Base-by-base conservation (phyloP, 2,329 filamentous ascomycete genomes). In the Cladobotryum mycophilum region DNA sequence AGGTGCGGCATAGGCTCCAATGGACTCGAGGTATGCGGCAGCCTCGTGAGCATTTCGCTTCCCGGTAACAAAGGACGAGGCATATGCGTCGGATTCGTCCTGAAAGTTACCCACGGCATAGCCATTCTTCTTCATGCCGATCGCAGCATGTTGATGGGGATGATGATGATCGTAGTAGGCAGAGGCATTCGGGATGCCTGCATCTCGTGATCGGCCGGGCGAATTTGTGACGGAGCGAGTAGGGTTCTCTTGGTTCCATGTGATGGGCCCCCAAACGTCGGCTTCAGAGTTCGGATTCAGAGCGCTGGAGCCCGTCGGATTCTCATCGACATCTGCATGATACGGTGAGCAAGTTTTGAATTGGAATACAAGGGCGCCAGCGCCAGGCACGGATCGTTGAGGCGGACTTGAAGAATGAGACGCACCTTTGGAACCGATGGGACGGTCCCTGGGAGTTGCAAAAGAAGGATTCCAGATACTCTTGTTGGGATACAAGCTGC, bases 281-380 rank as follows among this genome's bases (percentile, higher is more conserved):
- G 80, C 79, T 61, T 89, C 84, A 9, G 86, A 87, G 40, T 82
- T 80, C 41, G 81, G 76, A 53, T 87, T 76, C 37, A 90, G 73
- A 52, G 85, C 86, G 54, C 82, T 78, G 5, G 86, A 88, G 45
- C 86, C 86, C 3, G 81, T 83, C 61, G 84, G 81, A 49, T 61
- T 58, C 25, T 63, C 61, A 49, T 68, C 61, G 50, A 61, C 48
- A 15, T 66, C 66, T 66, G 51, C 41, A 43, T 33, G 34, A 20
- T 34, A 25, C 41, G 22, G 40, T 53, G 9, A 53, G 44, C 33
- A 41, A 20, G 20, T 8, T n/a, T 17, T 9, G 6, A 30, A 38
- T 38, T 38, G 38, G n/a, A 12, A 20, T 2, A 30, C 8, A 11
- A 8, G 9, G 6, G 25, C 2, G 25, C 25, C 25, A 6, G 9